Evolutionary conservation across 129 eudicot species (phyloP).

Genomic region (Apium graveolens): DNA sequence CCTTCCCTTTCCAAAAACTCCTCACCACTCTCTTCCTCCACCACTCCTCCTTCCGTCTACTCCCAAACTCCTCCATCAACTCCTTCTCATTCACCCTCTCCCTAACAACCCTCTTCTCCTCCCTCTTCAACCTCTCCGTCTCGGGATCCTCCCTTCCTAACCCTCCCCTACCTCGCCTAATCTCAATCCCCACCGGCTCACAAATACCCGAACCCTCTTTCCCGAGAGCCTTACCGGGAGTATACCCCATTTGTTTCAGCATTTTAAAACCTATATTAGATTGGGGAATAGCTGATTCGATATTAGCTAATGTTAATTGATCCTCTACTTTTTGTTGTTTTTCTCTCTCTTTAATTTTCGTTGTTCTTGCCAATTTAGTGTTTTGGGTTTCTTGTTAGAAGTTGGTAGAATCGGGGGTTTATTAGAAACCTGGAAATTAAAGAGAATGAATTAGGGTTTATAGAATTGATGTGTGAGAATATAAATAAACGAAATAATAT

Average conservation of each 20-base stretch:
- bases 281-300: constrained; percentile 70
- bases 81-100: constrained; percentile 56
- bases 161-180: constrained; percentile 77
- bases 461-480: background rate
- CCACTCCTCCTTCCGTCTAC: constrained; percentile 75
- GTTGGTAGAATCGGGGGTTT: constrained; percentile 14
- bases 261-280: constrained; percentile 87
- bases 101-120: constrained; percentile 37
- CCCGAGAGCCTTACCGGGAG: constrained; percentile 80
- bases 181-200: constrained; percentile 72
- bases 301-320: constrained; percentile 50
- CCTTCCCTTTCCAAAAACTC: constrained; percentile 69
- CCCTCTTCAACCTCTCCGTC: constrained; percentile 61
- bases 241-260: constrained; percentile 88
- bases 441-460: constrained; percentile 17
- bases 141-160: constrained; percentile 68
- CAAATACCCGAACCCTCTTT: constrained; percentile 62
- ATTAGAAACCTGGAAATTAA: constrained; percentile 25
- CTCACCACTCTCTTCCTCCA: constrained; percentile 43
- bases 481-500: too few relatives aligned
- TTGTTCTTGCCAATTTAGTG: constrained; percentile 59
- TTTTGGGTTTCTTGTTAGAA: constrained; percentile 42
- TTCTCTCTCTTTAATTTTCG: constrained; percentile 47
- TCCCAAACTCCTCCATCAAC: constrained; percentile 67
- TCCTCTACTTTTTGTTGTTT: constrained; percentile 66